Conservation (phyloP, 345 rosid genomes). For the Eucalyptus victrix region DNA sequence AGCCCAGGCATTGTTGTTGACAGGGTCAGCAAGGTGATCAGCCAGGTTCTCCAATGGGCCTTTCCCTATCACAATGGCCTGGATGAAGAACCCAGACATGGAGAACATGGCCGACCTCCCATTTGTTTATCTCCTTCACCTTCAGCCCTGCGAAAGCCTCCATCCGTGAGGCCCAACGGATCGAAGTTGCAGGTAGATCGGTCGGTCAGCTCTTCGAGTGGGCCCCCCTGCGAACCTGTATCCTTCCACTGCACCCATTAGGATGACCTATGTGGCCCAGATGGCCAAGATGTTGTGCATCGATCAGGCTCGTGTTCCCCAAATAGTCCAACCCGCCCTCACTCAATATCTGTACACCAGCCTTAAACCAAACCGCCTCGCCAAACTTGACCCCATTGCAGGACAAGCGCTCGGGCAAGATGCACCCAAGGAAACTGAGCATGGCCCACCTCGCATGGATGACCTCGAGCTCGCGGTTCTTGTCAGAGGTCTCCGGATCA, state of each 20-base stretch:
- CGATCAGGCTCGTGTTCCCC: not conserved
- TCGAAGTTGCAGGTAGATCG: not conserved
- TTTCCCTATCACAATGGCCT: not conserved
- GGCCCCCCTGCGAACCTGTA: not conserved
- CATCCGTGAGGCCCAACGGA: not conserved
- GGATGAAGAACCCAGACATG: not conserved
- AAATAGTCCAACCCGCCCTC: not conserved
- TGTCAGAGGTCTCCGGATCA: not conserved
- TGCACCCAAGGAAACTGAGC: not conserved
- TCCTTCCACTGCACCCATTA: no score
- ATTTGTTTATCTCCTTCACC: not conserved
- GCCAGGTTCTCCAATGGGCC: constrained; percentile 1
- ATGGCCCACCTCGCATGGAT: not conserved
- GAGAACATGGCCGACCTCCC: not conserved
- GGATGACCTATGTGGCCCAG: no score
- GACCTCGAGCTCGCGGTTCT: not conserved
- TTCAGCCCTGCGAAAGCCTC: not conserved
- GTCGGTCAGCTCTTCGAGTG: not conserved
- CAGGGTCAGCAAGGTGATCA: constrained; percentile 1
- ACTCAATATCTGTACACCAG: not conserved
- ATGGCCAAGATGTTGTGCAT: no score
- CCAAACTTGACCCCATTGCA: not conserved
- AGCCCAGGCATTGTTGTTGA: not conserved
- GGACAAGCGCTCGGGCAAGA: not conserved
- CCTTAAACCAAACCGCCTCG: not conserved